Conservation (phyloP, 352 stramenopile species). For the Phytophthora foliorum region DNA sequence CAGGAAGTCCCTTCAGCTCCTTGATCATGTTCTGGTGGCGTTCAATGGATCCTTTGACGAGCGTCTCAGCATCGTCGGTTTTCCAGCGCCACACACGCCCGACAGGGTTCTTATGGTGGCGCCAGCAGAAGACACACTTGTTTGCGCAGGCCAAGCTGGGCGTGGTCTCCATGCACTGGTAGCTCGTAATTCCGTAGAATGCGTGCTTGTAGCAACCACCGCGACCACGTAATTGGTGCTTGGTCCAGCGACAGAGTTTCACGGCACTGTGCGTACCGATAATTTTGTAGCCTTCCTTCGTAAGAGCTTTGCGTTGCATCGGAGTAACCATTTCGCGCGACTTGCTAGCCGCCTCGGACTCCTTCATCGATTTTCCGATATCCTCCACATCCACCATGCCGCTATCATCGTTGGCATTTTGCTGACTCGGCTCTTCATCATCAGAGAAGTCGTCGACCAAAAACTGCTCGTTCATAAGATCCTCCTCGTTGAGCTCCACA, state of each 20-base stretch:
- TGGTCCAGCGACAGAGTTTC: slow-evolving; percentile 99
- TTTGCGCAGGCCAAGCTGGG: slow-evolving; percentile 98
- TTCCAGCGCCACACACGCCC: slow-evolving; percentile 99
- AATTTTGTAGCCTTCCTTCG: slow-evolving; percentile 99
- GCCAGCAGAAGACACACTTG: slow-evolving; percentile 99
- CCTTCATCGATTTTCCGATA: slow-evolving; percentile 88
- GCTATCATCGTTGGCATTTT: slow-evolving; percentile 44
- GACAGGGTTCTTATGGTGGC: slow-evolving; percentile 99
- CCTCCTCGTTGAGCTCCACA: slow-evolving; percentile 82
- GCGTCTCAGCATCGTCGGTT: slow-evolving; percentile 95
- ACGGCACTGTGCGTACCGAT: slow-evolving; percentile 98
- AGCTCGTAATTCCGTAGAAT: slow-evolving; percentile 99
- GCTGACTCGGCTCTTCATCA: slow-evolving; percentile 59
- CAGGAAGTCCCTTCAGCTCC: slow-evolving; percentile 95
- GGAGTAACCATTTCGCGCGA: slow-evolving; percentile 96
- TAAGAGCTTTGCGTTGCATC: slow-evolving; percentile 94
- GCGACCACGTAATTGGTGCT: slow-evolving; percentile 97
- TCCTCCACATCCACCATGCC: slow-evolving; percentile 90
- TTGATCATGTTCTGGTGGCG: slow-evolving; percentile 96
- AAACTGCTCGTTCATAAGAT: slow-evolving; percentile 89
- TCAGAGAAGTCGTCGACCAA: slow-evolving; percentile 78
- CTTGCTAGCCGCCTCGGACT: slow-evolving; percentile 73
- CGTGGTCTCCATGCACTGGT: slow-evolving; percentile 99
- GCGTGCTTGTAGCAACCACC: slow-evolving; percentile 99
- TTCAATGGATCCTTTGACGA: slow-evolving; percentile 95